Percentiles rank a stretch among this genome's conserved stretches.
Conservation (phyloP, 2,329 filamentous ascomycete species). For the Xylariales sp. region DNA sequence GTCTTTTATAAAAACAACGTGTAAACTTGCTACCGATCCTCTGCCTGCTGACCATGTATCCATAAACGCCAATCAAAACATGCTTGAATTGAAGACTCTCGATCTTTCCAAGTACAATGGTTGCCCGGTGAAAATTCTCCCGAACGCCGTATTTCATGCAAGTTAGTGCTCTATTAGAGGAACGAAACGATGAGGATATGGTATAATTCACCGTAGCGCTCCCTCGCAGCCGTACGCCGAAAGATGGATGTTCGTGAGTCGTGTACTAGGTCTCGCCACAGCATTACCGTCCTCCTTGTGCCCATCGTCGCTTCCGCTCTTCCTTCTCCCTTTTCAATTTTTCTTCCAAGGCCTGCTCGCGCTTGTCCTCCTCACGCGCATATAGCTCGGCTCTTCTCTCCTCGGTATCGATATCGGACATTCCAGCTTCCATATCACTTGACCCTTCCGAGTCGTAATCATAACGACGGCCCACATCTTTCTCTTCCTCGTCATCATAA, state of each 20-base stretch:
- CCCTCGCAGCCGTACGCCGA: constrained; percentile 35
- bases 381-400: constrained; percentile 71
- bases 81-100: constrained; percentile 25
- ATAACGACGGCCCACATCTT: constrained; percentile 56
- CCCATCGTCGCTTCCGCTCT: constrained; percentile 45
- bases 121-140: constrained; percentile 39
- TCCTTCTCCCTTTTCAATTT: constrained; percentile 50
- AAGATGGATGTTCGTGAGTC: constrained; percentile 34
- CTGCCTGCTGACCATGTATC: constrained; percentile 25
- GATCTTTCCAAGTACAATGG: constrained; percentile 29
- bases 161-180: constrained; percentile 30
- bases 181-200: constrained; percentile 27
- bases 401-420: constrained; percentile 79
- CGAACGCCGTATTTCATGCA: constrained; percentile 41
- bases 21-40: constrained; percentile 6
- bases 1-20: constrained; percentile 23
- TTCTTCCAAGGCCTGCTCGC: constrained; percentile 59
- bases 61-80: constrained; percentile 31
- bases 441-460: constrained; percentile 73
- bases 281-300: constrained; percentile 36
- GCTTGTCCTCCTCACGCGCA: constrained; percentile 76
- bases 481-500: constrained; percentile 68
- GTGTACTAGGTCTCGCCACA: constrained; percentile 27
- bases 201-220: constrained; percentile 27
- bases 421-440: constrained; percentile 82